Evolutionary conservation across 2,329 filamentous ascomycete species (phyloP), one percentile per base, ranked within the genome.

Genomic region (Verticillium longisporum): DNA sequence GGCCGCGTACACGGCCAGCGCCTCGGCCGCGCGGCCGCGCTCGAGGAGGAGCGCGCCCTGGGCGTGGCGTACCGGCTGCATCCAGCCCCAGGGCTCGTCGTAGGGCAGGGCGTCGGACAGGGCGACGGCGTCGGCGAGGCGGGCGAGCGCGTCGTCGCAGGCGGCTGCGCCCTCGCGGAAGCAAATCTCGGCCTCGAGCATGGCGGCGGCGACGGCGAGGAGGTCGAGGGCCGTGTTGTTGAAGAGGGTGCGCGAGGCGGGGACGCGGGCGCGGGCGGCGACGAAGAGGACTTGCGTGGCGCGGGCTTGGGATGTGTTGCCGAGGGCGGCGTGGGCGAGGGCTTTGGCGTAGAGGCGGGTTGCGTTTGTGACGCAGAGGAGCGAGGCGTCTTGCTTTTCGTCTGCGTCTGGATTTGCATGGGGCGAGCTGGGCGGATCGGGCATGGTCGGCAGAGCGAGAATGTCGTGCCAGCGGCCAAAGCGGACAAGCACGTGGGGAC

Each of bases 11-110:
- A 86, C 80, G 1, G 69, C 76, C 2, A 79, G 73, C 0, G 87
- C 86, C 57, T 88, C 77, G 31, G 82, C 77, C 0, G 83, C 74
- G n/a, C 75, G 75, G 0, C 82, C 84, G 67, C 89, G 88, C 68
- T 92, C 89, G 13, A 90, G 77, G 34, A 90, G 70, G 3, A 92
- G 75, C 0, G 88, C 89, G 1, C 86, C 88, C 58, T 88, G 88
- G 0, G 88, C 88, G 70, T 92, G 89, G 3, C 88, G 78, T 0
- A 85, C 83, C 0, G 89, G 89, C 68, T 90, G 87, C 88, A 92
- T 91, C 88, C 89, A 92, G 0, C 87, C 87, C 88, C 88, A 91
- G 0, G 89, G 89, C 69, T 92, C 89, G 57, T 88, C 86, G 63
- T 90, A 92, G 0, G 84, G 85, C 33, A 92, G 77, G 0, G 71